A percentile compares a stretch with the other conserved stretches of the same genome.
Evolutionary conservation across 148 eudicot genomes (phyloP).

Genomic region (Simmondsia chinensis): DNA sequence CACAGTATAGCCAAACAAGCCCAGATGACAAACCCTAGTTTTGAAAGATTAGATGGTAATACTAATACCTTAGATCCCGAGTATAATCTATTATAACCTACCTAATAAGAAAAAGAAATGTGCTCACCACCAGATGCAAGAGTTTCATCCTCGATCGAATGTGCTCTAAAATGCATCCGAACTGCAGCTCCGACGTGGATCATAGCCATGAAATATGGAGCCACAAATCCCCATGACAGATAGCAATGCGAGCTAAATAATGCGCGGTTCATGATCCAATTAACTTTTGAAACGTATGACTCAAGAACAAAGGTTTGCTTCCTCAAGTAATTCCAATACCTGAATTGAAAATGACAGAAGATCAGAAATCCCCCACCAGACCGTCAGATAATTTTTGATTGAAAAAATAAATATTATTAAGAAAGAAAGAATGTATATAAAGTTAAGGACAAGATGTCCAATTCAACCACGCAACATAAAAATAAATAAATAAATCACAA

Average conservation of each 20-base stretch:
- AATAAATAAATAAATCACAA: no score
- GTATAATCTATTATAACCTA: slow-evolving; percentile 5
- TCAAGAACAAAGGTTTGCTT: slow-evolving; percentile 97
- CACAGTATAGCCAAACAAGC: no score
- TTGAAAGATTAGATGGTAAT: no score
- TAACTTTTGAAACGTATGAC: slow-evolving; percentile 72
- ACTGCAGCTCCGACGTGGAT: slow-evolving; percentile 69
- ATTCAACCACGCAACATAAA: no score
- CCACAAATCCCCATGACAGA: slow-evolving; percentile 96
- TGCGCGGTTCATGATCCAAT: slow-evolving; percentile 92
- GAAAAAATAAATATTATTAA: no score
- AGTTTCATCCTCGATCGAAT: slow-evolving; percentile 31
- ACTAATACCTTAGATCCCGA: no score
- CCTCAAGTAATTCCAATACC: slow-evolving; percentile 99
- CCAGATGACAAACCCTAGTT: no score
- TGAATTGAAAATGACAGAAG: slow-evolving; percentile 19
- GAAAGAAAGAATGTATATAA: no score
- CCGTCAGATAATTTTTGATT: no score
- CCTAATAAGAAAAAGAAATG: slow-evolving; percentile 4
- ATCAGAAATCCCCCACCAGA: no score
- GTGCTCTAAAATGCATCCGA: slow-evolving; percentile 36
- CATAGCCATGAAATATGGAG: slow-evolving; percentile 79
- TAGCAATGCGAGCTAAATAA: slow-evolving; percentile 83
- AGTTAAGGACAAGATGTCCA: no score
- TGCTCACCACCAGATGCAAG: slow-evolving; percentile 53